Base-by-base conservation (phyloP, 495 filamentous ascomycete species). In the Xylaria curta region DNA sequence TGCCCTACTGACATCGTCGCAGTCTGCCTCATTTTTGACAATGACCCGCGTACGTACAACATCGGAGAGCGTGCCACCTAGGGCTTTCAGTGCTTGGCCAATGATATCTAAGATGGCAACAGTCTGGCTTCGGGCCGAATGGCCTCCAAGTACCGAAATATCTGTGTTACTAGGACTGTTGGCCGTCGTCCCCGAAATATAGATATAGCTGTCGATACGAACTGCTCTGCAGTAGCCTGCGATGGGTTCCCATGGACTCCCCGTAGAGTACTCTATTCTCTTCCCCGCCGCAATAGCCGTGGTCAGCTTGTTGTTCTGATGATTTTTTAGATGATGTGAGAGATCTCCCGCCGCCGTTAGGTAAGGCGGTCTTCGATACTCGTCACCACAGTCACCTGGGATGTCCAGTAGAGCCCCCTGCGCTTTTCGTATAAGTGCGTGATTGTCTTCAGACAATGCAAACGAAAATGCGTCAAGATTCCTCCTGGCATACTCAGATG, bases 341-440 rank as follows among this genome's bases (percentile, higher is more conserved):
- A 72, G 47, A 33, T 75, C 70, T 1, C 73, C 73, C 3, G 73
- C n/a, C 5, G 73, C 73, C 6, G 73, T 75, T 40, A 75, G 66
- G 21, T 60, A 75, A 21, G 73, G 73, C 47, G 59, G 60, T 15
- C 76, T 67, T 47, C 81, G 76, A 74, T 82, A 82, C 69, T 82
- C 81, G 24, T 79, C 79, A 67, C 81, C 81, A 66, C 81, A 82
- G 63, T 82, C 81, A 24, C 81, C 81, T 33, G 73, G 73, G 64
- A 82, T 73, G 40, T 66, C 74, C 17, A 65, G 31, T 31, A 81
- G 68, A n/a, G 77, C 72, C 15, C 42, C 49, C 66, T 78, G 76
- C 21, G 73, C 73, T 38, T 59, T 26, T 19, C 4, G 44, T 51
- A 82, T 79, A 7, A 46, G 33, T 19, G 56, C 69, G 38, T 75